Evolutionary conservation across 805 yeast genomes (phyloP).

Genomic region (Saturnispora saitoi): DNA sequence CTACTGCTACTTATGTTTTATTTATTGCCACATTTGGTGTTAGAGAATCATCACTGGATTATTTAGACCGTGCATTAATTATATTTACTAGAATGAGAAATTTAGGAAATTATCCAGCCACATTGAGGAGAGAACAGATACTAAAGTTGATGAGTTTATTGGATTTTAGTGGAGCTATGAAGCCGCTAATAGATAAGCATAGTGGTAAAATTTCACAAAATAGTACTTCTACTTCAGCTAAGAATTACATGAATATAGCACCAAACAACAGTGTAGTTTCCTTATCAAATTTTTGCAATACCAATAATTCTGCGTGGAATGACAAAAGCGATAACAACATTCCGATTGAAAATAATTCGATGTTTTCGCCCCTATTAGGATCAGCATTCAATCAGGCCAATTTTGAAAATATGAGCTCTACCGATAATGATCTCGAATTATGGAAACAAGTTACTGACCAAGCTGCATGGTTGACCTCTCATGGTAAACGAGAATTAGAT

Average conservation of each 20-base stretch:
- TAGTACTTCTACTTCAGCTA: conserved; percentile 11
- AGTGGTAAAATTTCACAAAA: background rate
- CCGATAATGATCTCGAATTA: conserved; percentile 41
- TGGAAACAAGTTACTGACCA: conserved; percentile 76
- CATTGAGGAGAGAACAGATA: conserved; percentile 62
- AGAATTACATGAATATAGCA: conserved; percentile 34
- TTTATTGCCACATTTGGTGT: conserved; percentile 78
- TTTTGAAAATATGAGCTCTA: conserved; percentile 29
- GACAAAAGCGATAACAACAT: background rate
- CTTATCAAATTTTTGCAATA: background rate
- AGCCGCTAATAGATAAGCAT: conserved; percentile 32
- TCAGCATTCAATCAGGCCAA: conserved; percentile 28
- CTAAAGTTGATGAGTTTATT: conserved; percentile 54
- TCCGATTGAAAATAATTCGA: background rate
- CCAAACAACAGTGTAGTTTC: background rate
- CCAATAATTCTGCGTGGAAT: background rate
- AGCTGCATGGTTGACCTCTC: conserved; percentile 53
- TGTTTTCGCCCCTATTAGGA: conserved; percentile 24
- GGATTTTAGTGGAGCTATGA: conserved; percentile 54
- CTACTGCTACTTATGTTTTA: conserved; percentile 63
- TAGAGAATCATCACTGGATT: conserved; percentile 64
- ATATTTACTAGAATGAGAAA: conserved; percentile 70
- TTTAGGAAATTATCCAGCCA: conserved; percentile 75
- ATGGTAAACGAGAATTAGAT: background rate
- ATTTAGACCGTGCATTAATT: conserved; percentile 61